Base-by-base conservation (phyloP, 116 monocot species). In the Cymodocea nodosa region DNA sequence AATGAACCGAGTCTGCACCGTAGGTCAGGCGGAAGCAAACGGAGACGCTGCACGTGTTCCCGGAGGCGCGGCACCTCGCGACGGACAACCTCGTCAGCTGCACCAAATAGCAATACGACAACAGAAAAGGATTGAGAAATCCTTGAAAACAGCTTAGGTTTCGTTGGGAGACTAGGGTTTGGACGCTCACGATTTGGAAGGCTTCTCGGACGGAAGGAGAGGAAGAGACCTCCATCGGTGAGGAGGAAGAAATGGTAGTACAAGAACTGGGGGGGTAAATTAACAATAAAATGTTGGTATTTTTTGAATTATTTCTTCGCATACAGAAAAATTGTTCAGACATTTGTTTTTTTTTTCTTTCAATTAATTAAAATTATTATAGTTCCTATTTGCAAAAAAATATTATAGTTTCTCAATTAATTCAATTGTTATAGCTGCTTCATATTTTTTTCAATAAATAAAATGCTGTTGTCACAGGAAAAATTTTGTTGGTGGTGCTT, bases 21-120 rank as follows among this genome's bases (percentile, higher is more conserved):
- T 51, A 59, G 23, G 71, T 61, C 52, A 72, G 69, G 63, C 84
- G 78, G 40, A 94, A 67, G 2, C 75, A 80, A 48, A 83, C 61
- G 36, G 86, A 76, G 55, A 94, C 68, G 59, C 94, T 73, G 79
- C 87, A 89, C 25, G 80, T 76, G 20, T 11, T 69, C 25, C 81
- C 94, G 5, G 89, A 81, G 25, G 75, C 54, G 25, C 79, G 77
- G 72, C 93, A 89, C 75, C 93, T 85, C 61, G 73, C 81, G 25
- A 93, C 77, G 25, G 93, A 71, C 56, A 64, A 70, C 61, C 69
- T 63, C 30, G 85, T 65, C 63, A 93, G 58, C 93, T 93, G 66
- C 18, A 12, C 16, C 52, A 23, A 59, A 55, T 10, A 56, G 37
- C 9, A 3, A 69, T n/a, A n/a, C n/a, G 68, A 12, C 55, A 23